phyloP scores from a whole-genome alignment of 345 rosid genomes.

The Viola odorata region DNA sequence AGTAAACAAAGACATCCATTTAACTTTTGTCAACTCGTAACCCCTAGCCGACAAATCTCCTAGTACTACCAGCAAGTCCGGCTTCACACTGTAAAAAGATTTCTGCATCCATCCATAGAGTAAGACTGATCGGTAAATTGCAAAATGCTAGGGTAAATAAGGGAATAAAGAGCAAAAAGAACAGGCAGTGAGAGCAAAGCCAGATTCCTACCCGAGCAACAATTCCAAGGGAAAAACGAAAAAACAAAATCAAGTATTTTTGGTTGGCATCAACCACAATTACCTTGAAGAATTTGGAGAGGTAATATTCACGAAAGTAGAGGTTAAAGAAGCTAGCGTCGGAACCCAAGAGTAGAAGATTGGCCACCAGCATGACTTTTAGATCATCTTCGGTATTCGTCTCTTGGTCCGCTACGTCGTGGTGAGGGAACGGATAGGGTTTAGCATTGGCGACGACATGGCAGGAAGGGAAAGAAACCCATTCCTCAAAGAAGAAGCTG shows the following conservation, averaged over 20 bases:
- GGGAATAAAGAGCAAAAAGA: neutral
- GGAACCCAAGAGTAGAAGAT: constrained; percentile 43
- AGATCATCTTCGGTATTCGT: constrained; percentile 24
- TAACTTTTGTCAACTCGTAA: constrained; percentile 26
- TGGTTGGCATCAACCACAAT: neutral
- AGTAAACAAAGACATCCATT: constrained; percentile 44
- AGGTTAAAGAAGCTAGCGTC: constrained; percentile 31
- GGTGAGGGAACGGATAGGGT: neutral
- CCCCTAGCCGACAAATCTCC: constrained; percentile 60
- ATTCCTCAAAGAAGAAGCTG: constrained; percentile 24
- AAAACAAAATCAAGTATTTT: too few species aligned
- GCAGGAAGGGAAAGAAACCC: constrained; percentile 49
- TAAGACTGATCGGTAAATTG: neutral
- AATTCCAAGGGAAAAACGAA: too few species aligned
- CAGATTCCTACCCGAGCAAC: too few species aligned
- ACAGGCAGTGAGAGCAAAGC: neutral
- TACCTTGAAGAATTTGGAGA: constrained; percentile 53
- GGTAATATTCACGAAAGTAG: constrained; percentile 46
- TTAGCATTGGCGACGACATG: constrained; percentile 18
- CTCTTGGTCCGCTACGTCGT: constrained; percentile 2
- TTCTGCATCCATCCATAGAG: constrained; percentile 31
- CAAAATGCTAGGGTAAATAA: neutral
- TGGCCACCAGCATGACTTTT: constrained; percentile 52
- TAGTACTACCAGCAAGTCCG: constrained; percentile 57
- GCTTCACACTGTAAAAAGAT: constrained; percentile 46